Evolutionary conservation across 345 rosid species (phyloP).

Genomic region (Brassica nigra): DNA sequence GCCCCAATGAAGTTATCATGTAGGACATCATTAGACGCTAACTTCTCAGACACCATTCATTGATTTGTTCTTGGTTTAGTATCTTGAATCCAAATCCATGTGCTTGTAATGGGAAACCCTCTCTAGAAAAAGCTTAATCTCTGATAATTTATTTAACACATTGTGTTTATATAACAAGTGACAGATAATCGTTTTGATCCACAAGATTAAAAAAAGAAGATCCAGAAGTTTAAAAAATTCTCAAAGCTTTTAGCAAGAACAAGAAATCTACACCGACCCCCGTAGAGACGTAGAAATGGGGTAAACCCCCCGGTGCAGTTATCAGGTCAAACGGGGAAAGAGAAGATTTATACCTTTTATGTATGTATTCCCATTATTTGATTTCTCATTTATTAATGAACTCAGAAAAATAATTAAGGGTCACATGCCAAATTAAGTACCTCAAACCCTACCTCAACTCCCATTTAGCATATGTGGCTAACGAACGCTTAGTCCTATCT

Average conservation of each 20-base stretch:
- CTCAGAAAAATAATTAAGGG: neutral
- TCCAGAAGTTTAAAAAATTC: too few species aligned
- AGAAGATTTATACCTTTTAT: neutral
- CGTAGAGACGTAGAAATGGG: neutral
- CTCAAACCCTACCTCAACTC: constrained; percentile 19
- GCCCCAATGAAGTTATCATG: constrained; percentile 34
- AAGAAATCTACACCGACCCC: neutral
- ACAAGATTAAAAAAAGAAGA: neutral
- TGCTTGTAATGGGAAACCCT: neutral
- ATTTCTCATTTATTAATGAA: neutral
- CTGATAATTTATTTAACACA: neutral
- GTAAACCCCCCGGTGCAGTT: neutral
- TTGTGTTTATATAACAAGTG: constrained; percentile 24
- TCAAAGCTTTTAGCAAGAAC: constrained; percentile 11
- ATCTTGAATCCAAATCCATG: constrained; percentile 36
- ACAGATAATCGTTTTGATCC: constrained; percentile 5
- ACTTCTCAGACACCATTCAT: constrained; percentile 38
- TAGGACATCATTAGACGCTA: constrained; percentile 37
- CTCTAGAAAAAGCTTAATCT: neutral
- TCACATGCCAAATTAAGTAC: constrained; percentile 39
- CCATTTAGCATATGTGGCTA: constrained; percentile 13
- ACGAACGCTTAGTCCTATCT: constrained; percentile 19
- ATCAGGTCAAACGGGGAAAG: neutral
- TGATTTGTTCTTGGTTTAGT: constrained; percentile 40
- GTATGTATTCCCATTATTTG: neutral